Evolutionary conservation across 2,329 filamentous ascomycete species (phyloP).

Genomic region (Penicillium occitanis): DNA sequence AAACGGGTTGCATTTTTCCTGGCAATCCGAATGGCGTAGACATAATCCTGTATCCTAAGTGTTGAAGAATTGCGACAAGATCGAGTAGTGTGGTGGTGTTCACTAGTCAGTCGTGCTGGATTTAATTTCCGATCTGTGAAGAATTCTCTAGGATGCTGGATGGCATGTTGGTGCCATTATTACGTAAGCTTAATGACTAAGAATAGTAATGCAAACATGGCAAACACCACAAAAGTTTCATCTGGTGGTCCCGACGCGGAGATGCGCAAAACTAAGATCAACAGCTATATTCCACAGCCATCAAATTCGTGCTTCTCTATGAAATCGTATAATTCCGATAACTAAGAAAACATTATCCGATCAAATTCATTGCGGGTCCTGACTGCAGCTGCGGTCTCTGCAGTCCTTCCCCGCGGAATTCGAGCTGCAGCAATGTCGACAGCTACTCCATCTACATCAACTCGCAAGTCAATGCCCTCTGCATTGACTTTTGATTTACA

Average conservation of each 20-base stretch:
- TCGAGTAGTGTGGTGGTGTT: not conserved
- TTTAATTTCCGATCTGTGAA: not conserved
- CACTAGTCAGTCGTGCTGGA: not conserved
- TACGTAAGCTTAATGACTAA: slow-evolving; percentile 21
- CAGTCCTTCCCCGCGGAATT: slow-evolving; percentile 21
- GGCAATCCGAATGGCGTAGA: not conserved
- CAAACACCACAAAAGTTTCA: slow-evolving; percentile 23
- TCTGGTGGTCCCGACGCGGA: not conserved
- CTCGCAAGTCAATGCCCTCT: slow-evolving; percentile 45
- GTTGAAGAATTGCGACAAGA: not conserved
- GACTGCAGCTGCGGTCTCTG: slow-evolving; percentile 2
- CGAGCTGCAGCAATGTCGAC: slow-evolving; percentile 34
- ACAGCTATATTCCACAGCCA: not conserved
- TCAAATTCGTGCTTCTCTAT: not conserved
- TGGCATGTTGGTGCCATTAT: not conserved
- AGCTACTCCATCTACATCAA: slow-evolving; percentile 17
- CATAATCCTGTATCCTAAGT: too few relatives aligned
- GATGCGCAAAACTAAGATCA: not conserved
- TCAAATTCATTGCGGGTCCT: slow-evolving; percentile 1
- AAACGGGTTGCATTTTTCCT: not conserved
- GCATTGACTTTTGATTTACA: slow-evolving; percentile 77
- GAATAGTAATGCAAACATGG: not conserved
- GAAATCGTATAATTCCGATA: too few relatives aligned
- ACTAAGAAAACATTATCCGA: not conserved
- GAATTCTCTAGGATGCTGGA: not conserved